A percentile compares a stretch with the other conserved stretches of the same genome.
These are phyloP conservation scores for Periglandula ipomoeae DNA, from an alignment of 2,329 filamentous ascomycete genomes.

Conservation along the genomic window DNA sequence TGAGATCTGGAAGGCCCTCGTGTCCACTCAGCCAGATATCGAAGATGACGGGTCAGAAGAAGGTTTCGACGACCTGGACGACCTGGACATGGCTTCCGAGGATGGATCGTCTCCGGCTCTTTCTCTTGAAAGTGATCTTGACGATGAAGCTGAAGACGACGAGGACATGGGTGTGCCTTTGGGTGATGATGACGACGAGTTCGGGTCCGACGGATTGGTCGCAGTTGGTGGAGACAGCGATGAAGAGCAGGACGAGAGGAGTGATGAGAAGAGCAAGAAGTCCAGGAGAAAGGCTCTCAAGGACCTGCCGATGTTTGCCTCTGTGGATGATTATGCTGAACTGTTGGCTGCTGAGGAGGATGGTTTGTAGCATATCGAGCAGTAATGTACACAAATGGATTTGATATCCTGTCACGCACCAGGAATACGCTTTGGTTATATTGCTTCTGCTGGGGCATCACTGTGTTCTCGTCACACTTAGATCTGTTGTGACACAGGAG, in stretches of 20 bases:
- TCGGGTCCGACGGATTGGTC: slow-evolving; percentile 32
- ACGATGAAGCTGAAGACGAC: slow-evolving; percentile 35
- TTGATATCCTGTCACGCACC: neutral
- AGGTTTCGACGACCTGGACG: slow-evolving; percentile 40
- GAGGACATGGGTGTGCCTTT: slow-evolving; percentile 30
- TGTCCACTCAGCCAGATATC: slow-evolving; percentile 65
- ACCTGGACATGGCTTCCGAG: slow-evolving; percentile 38
- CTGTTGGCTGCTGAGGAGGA: slow-evolving; percentile 67
- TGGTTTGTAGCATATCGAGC: slow-evolving; percentile 18
- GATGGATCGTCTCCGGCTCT: slow-evolving; percentile 30
- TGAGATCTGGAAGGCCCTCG: slow-evolving; percentile 87
- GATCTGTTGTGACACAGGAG: no score
- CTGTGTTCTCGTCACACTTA: no score
- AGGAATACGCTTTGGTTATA: no score
- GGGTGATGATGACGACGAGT: slow-evolving; percentile 31
- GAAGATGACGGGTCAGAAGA: slow-evolving; percentile 42
- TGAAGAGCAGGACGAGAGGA: slow-evolving; percentile 48
- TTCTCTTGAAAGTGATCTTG: slow-evolving; percentile 35
- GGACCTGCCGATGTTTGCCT: slow-evolving; percentile 85
- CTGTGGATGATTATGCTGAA: slow-evolving; percentile 85
- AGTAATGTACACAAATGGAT: neutral
- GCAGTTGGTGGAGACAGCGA: slow-evolving; percentile 24
- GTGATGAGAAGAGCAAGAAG: slow-evolving; percentile 41
- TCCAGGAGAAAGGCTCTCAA: slow-evolving; percentile 77
- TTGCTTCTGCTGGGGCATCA: no score